phyloP scores from a whole-genome alignment of 306 rosid species.

The Echinosophora koreensis region DNA sequence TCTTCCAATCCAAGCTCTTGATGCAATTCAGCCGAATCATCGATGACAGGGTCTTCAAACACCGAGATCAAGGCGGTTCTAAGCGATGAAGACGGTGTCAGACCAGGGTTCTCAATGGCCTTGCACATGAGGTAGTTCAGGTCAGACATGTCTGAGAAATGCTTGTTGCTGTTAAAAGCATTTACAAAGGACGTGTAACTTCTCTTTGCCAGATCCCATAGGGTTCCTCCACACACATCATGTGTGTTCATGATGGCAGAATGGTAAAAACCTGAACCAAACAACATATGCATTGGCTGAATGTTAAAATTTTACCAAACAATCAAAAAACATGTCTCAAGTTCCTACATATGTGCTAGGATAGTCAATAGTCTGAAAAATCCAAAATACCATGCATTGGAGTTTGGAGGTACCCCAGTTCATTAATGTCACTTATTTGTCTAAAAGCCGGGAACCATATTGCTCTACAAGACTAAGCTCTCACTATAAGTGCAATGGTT shows the following conservation, averaged over 20 bases:
- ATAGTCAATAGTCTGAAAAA: neutral
- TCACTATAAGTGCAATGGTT: neutral
- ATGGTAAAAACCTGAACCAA: conserved; percentile 86
- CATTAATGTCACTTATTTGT: conserved; percentile 12
- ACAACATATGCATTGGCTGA: conserved; percentile 10
- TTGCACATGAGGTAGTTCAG: conserved; percentile 91
- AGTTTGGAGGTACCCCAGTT: conserved; percentile 3
- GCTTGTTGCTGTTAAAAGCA: conserved; percentile 79
- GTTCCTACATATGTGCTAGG: conserved; percentile 12
- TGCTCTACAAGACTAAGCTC: conserved; percentile 18
- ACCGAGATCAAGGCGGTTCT: conserved; percentile 85
- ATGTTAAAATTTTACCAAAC: conserved; percentile 18
- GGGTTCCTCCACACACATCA: conserved; percentile 66
- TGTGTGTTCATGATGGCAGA: conserved; percentile 87
- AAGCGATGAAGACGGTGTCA: conserved; percentile 77
- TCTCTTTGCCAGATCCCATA: conserved; percentile 87
- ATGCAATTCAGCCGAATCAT: conserved; percentile 48
- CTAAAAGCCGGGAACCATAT: conserved; percentile 9
- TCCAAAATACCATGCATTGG: neutral
- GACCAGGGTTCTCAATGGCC: conserved; percentile 86
- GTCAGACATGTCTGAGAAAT: conserved; percentile 93
- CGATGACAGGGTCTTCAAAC: conserved; percentile 76
- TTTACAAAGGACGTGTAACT: conserved; percentile 63
- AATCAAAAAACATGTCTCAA: neutral
- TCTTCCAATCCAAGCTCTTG: conserved; percentile 73